Base-by-base conservation (phyloP, 768 basidiomycete genomes). In the Mycena maculata region DNA sequence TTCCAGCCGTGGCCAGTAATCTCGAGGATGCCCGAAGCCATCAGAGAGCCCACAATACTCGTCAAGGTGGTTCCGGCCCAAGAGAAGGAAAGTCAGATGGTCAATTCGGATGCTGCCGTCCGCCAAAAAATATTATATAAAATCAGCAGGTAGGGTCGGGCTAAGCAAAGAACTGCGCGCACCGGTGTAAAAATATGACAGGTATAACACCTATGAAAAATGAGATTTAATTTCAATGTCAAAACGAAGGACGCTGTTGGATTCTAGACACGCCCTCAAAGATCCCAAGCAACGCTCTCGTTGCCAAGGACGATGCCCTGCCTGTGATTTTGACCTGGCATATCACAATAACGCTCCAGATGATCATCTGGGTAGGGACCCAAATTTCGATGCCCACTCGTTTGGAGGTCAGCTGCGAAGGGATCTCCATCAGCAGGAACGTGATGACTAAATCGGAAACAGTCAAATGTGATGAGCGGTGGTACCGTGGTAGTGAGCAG, bases 361-460 rank as follows among this genome's bases (percentile, higher is more conserved):
- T 49, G 28, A 49, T 20, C 47, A 49, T 49, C 47, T 49, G 47
- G 47, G 47, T 49, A 49, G 28, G 47, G 47, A 49, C 47, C 47
- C 47, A 49, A 49, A 49, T 25, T 27, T 49, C 47, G 2, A 49
- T 25, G 47, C 47, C 47, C 28, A 49, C 47, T 12, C 47, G 47
- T 49, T 49, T 28, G 47, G 47, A 49, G 28, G 28, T 49, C 27
- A 49, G 47, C 47, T 49, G 47, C 47, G 47, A 49, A 25, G 47
- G 47, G 47, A 49, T 49, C 47, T 49, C 47, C 47, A 49, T 49
- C 25, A 49, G 47, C 25, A 49, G 47, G 47, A 49, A 49, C 27
- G 47, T 49, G 27, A 49, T 49, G 47, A 49, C 47, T 49, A 49
- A 49, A 49, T 49, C n/a, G n/a, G n/a, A n/a, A 49, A 49, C 22